Evolutionary conservation across 202 grass and related monocot species (phyloP), one percentile per base, ranked within the genome.

Genomic region (Elaeis oleifera): DNA sequence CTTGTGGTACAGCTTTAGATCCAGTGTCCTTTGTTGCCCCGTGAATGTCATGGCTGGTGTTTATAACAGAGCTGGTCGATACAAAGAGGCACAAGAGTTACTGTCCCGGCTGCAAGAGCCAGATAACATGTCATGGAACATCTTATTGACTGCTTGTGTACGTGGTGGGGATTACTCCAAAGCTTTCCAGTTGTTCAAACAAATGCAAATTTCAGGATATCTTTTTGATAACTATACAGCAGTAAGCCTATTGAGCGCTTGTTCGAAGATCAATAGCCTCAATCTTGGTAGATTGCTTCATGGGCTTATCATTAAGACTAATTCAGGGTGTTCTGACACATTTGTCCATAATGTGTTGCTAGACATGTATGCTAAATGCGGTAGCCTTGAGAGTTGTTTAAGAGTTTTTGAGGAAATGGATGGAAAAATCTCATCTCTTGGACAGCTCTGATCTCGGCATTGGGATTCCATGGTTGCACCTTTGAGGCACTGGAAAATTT

Each of bases 311-410:
- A 57, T 85, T 39, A 96, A 90, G 76, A 90, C 78, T 48, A 64
- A 64, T 54, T 85, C 71, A 21, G 60, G 73, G 14, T 64, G 55
- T 75, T 74, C 68, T 8, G 81, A 96, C 57, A 83, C 78, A 67
- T 81, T 65, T 51, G 76, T 80, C 56, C 25, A 23, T 71, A 90
- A 96, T 78, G 39, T 85, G 74, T 69, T 90, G 72, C 57, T 96
- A 44, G 81, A 96, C 77, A 85, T 96, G 79, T 87, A 96, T 64
- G 87, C 78, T 29, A 90, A 96, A 76, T 96, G 84, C 65, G 91
- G 87, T 59, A 85, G 81, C 66, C 72, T 96, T 50, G 77, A 90
- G 54, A 73, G 79, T 16, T 84, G 86, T 71, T 51, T 85, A 48
- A 81, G 69, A 71, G 56, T 77, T 18, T 88, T 90, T 28, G 67